A percentile compares a stretch with the other conserved stretches of the same genome.
These are phyloP conservation scores for Asterella californica DNA, from an alignment of 225 moss, liverwort and hornwort species.

Conservation along the genomic window DNA sequence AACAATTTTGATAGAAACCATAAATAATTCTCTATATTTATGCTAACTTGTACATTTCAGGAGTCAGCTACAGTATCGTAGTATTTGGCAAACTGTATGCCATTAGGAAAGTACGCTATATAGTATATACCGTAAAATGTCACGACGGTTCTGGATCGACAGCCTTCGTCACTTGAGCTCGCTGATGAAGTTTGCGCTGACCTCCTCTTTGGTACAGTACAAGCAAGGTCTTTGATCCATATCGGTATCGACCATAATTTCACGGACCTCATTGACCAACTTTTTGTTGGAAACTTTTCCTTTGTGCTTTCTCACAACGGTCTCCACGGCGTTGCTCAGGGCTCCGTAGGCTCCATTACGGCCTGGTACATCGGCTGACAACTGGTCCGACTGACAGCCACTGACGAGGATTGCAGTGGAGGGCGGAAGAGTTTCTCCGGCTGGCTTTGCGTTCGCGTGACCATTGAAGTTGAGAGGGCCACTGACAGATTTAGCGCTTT, in stretches of 20 bases:
- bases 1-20: too few relatives aligned
- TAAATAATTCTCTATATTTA: too few relatives aligned
- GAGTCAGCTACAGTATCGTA: too few relatives aligned
- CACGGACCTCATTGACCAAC: conserved; percentile 47
- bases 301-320: conserved; percentile 39
- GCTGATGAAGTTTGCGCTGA: conserved; percentile 40
- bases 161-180: neutral
- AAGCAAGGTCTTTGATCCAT: conserved; percentile 62
- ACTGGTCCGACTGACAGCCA: conserved; percentile 47
- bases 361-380: conserved; percentile 55
- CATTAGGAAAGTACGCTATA: too few relatives aligned
- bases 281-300: conserved; percentile 43
- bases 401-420: conserved; percentile 48
- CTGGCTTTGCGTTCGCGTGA: conserved; percentile 24
- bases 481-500: conserved; percentile 6
- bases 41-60: too few relatives aligned
- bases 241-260: conserved; percentile 39
- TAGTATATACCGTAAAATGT: too few relatives aligned
- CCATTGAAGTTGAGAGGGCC: conserved; percentile 6
- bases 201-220: conserved; percentile 48
- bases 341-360: conserved; percentile 57
- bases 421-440: conserved; percentile 1
- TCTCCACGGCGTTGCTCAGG: conserved; percentile 63
- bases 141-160: too few relatives aligned
- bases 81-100: too few relatives aligned